These are phyloP conservation scores for Russula compacta DNA, from an alignment of 768 basidiomycete species.

Conservation along the genomic window DNA sequence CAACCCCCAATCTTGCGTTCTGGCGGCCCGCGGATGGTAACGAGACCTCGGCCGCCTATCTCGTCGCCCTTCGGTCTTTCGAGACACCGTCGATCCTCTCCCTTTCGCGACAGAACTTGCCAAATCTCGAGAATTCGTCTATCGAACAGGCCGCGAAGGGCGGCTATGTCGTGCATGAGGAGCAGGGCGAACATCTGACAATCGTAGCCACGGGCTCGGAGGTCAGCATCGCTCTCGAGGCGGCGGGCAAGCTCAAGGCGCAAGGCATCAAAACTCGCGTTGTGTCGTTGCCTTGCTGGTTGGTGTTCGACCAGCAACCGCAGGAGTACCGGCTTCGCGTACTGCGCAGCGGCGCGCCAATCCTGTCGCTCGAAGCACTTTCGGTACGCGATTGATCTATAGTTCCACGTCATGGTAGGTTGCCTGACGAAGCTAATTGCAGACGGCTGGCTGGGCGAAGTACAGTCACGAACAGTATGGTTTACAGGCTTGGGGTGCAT, in stretches of 20 bases:
- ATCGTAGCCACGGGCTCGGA: conserved; percentile 88
- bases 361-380: conserved; percentile 83
- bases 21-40: conserved; percentile 94
- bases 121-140: conserved; percentile 81
- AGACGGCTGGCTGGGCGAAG: conserved; percentile 78
- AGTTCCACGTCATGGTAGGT: background rate
- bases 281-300: conserved; percentile 86
- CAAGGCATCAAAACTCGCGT: conserved; percentile 76
- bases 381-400: conserved; percentile 31
- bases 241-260: conserved; percentile 66
- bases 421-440: conserved; percentile 7
- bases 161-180: conserved; percentile 85
- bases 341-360: conserved; percentile 80
- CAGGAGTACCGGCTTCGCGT: conserved; percentile 75
- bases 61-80: conserved; percentile 63
- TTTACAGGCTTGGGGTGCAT: conserved; percentile 71
- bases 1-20: conserved; percentile 86
- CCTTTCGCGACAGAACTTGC: conserved; percentile 84
- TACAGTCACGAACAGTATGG: conserved; percentile 89
- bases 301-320: conserved; percentile 77
- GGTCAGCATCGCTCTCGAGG: conserved; percentile 80
- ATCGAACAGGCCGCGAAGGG: conserved; percentile 78
- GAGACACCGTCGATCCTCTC: conserved; percentile 77
- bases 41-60: conserved; percentile 92
- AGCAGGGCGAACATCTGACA: conserved; percentile 71